A percentile compares a stretch with the other conserved stretches of the same genome.
Evolutionary conservation across 495 filamentous ascomycete genomes (phyloP).

Genomic region (Podospora bellae-mahoneyi): DNA sequence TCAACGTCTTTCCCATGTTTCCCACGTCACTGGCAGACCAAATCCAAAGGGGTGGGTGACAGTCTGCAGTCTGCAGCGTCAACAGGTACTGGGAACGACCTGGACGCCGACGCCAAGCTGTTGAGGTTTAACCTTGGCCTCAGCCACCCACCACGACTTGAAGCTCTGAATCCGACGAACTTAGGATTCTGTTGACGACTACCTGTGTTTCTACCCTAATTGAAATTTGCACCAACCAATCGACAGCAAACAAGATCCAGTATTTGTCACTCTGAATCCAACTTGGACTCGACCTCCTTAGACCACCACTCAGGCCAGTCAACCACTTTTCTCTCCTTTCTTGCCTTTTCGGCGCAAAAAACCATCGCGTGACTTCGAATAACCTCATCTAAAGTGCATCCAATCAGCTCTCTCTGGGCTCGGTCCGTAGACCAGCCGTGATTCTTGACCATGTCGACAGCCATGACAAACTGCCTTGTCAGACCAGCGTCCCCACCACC

Average conservation of each 20-base stretch:
- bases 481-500: slow-evolving; percentile 89
- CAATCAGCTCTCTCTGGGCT: slow-evolving; percentile 73
- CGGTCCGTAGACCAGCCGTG: slow-evolving; percentile 59
- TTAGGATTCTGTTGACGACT: neutral
- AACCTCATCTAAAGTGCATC: slow-evolving; percentile 78
- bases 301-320: slow-evolving; percentile 80
- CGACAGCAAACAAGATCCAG: too few species aligned
- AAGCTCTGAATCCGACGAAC: neutral
- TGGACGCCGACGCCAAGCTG: neutral
- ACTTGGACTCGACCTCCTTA: slow-evolving; percentile 42
- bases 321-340: slow-evolving; percentile 63
- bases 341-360: slow-evolving; percentile 88
- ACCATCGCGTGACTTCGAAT: slow-evolving; percentile 89
- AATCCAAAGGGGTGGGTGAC: too few species aligned
- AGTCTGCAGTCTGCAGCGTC: neutral
- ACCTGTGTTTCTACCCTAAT: too few species aligned
- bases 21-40: too few species aligned
- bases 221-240: neutral
- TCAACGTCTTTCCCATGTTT: too few species aligned
- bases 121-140: neutral
- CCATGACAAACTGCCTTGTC: slow-evolving; percentile 71
- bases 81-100: neutral
- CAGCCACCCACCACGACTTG: neutral
- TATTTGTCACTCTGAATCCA: neutral
- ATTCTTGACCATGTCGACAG: slow-evolving; percentile 76